A percentile compares a stretch with the other conserved stretches of the same genome.
Evolutionary conservation across 2,329 filamentous ascomycete genomes (phyloP).

Genomic region (Zymoseptoria ardabiliae): DNA sequence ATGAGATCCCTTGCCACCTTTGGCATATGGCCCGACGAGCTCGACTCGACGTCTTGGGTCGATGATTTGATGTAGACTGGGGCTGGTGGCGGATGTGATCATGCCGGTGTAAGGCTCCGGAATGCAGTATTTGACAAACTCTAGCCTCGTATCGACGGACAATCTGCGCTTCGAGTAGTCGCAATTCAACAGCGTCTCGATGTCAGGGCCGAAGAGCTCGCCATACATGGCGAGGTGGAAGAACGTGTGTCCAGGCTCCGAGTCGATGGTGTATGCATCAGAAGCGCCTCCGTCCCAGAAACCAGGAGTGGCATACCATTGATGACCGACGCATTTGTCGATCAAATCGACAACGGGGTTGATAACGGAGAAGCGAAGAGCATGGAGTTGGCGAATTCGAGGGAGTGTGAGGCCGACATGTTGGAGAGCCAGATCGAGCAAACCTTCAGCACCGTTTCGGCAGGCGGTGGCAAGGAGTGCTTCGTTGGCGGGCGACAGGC

Average conservation of each 20-base stretch:
- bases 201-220: constrained; percentile 25
- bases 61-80: not conserved
- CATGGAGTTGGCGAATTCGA: constrained; percentile 26
- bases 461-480: constrained; percentile 17
- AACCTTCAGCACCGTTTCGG: constrained; percentile 26
- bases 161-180: constrained; percentile 4
- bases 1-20: not conserved
- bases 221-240: constrained; percentile 31
- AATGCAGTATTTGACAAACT: constrained; percentile 28
- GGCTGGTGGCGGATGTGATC: not conserved
- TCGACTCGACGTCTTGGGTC: constrained; percentile 12
- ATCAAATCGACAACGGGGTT: constrained; percentile 30
- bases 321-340: constrained; percentile 28
- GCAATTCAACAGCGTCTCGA: constrained; percentile 19
- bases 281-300: constrained; percentile 30
- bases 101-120: constrained; percentile 14
- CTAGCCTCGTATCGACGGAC: constrained; percentile 21
- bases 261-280: constrained; percentile 24
- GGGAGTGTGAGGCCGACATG: constrained; percentile 28
- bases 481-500: constrained; percentile 19
- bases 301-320: constrained; percentile 21
- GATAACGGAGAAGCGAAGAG: constrained; percentile 25
- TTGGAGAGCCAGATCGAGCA: constrained; percentile 26
- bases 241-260: constrained; percentile 20
- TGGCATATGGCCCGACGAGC: constrained; percentile 16